Evolutionary conservation across 2,329 filamentous ascomycete genomes (phyloP).

Genomic region (Bipolaris cookei): DNA sequence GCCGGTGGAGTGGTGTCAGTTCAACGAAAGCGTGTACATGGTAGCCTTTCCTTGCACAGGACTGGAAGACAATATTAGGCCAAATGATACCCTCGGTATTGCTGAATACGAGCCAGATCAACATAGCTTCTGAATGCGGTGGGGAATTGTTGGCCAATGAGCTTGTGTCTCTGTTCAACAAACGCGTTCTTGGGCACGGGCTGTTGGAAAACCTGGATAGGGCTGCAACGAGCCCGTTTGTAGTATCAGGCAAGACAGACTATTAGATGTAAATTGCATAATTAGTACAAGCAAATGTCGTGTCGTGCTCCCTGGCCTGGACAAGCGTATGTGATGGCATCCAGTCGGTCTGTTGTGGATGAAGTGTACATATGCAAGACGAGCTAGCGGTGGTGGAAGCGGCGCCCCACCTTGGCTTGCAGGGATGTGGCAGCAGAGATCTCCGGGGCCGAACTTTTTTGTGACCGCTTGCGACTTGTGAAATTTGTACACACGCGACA

Average conservation of each 20-base stretch:
- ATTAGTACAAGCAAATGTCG: background rate
- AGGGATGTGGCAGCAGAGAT: slow-evolving; percentile 20
- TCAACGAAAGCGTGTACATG: no score
- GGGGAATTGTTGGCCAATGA: slow-evolving; percentile 2
- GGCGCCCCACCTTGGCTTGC: slow-evolving; percentile 12
- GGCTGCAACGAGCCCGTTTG: background rate
- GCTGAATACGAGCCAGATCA: background rate
- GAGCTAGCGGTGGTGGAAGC: slow-evolving; percentile 7
- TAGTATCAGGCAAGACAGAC: background rate
- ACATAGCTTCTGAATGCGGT: background rate
- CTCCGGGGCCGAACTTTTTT: slow-evolving; percentile 28
- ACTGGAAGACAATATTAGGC: no score
- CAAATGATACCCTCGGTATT: background rate
- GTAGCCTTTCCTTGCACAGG: no score
- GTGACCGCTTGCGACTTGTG: slow-evolving; percentile 19
- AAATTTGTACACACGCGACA: slow-evolving; percentile 6
- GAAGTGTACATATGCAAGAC: background rate
- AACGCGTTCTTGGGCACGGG: background rate
- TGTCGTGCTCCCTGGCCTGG: background rate
- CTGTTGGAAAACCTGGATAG: background rate
- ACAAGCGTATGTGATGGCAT: background rate
- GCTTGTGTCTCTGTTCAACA: background rate
- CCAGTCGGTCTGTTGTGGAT: no score
- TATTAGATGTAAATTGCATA: background rate
- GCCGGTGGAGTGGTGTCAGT: no score